Evolutionary conservation across 352 stramenopile genomes (phyloP), one percentile per base, ranked within the genome.

Genomic region (Phytophthora sp.): DNA sequence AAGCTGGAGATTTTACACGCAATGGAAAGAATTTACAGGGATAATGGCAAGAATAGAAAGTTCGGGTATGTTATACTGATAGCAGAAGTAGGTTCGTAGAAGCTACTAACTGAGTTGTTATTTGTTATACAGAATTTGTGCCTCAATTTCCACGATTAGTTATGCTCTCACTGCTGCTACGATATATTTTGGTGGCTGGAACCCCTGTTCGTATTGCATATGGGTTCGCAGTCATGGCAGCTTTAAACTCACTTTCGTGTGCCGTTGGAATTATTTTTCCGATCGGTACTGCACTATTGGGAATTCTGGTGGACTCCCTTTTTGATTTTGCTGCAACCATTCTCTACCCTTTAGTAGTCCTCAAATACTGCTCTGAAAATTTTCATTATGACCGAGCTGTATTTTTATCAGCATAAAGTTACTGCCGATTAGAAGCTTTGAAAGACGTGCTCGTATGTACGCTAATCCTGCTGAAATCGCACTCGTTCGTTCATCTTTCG

Each of bases 271-370:
- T 74, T 30, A 12, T 62, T 10, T 30, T 34, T 11, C 34, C 21
- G 6, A 26, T 30, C 1, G 41, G 49, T 17, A 68, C 65, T 2
- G 65, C 65, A 0, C 54, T 78, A 7, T 45, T 42, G 0, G 69
- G 78, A 18, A 54, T 81, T 27, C 24, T 78, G 10, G 39, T 81
- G 13, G 65, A 81, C 53, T 65, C 52, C 5, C n/a, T 73, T 13
- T 79, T 82, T 43, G 73, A 81, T 28, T 48, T 85, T 15, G 7
- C 66, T 2, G 46, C 72, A 1, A 64, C 70, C 1, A 48, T 83
- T 1, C 9, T 69, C 1, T 65, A 77, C 18, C 71, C 73, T 8
- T 60, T 81, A 7, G 7, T 55, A 3, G 53, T 66, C 1, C 41
- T 85, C 1, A 5, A 48, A 4, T 69, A 79, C 34, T 66, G 55